Conservation (phyloP, 2,329 filamentous ascomycete species). For the Colletotrichum graminicola region DNA sequence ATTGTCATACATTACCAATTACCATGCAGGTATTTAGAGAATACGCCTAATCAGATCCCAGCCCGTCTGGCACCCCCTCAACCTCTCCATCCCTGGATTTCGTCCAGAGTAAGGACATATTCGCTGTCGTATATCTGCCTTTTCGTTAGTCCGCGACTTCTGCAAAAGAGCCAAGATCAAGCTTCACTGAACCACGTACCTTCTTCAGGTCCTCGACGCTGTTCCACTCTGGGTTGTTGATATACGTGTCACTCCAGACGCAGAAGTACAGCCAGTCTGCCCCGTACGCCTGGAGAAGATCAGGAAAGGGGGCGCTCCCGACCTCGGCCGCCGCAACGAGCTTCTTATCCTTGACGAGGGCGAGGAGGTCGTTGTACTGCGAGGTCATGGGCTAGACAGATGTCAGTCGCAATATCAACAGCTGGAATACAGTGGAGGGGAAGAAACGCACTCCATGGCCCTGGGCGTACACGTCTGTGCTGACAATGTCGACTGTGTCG, state of each 20-base stretch:
- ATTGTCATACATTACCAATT: too few relatives aligned
- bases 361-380: constrained; percentile 58
- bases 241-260: constrained; percentile 59
- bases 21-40: not conserved
- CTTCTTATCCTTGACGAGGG: constrained; percentile 59
- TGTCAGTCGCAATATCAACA: not conserved
- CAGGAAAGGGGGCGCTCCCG: constrained; percentile 59
- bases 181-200: constrained; percentile 40
- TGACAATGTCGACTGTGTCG: constrained; percentile 59
- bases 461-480: constrained; percentile 59
- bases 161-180: not conserved
- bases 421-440: accelerated
- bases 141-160: not conserved
- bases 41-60: not conserved
- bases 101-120: constrained; percentile 51
- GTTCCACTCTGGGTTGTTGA: constrained; percentile 58
- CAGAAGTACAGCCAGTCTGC: constrained; percentile 63
- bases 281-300: constrained; percentile 56
- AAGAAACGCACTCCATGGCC: constrained; percentile 56
- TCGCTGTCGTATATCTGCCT: constrained; percentile 49
- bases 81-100: constrained; percentile 51
- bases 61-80: not conserved
- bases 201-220: constrained; percentile 54
- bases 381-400: constrained; percentile 54
- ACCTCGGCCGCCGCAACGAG: constrained; percentile 62